A percentile compares a stretch with the other conserved stretches of the same genome.
Evolutionary conservation across 805 yeast species (phyloP).

Genomic region (Yarrowia yakushimensis): DNA sequence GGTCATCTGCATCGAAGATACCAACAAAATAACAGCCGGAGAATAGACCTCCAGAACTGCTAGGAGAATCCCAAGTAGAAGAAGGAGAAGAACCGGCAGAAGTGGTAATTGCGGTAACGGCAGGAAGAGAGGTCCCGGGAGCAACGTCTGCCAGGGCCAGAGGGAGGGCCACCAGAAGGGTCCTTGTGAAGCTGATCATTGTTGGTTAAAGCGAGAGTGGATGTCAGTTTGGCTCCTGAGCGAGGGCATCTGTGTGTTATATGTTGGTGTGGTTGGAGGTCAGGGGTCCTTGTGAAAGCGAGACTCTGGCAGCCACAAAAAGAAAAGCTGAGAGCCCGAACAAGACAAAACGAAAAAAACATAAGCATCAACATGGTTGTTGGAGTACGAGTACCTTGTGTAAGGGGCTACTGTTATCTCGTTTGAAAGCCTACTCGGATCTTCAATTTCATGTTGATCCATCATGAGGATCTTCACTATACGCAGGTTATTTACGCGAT

Average conservation of each 20-base stretch:
- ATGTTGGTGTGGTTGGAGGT: not conserved
- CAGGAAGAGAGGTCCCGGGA: not conserved
- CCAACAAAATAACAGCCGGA: constrained; percentile 31
- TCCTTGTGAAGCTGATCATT: not conserved
- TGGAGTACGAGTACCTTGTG: not conserved
- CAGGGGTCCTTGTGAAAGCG: not conserved
- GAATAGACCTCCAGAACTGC: no score
- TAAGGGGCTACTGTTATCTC: no score
- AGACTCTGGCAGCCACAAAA: not conserved
- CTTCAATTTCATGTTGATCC: no score
- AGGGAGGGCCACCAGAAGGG: constrained; percentile 15
- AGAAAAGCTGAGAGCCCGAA: not conserved
- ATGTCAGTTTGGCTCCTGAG: not conserved
- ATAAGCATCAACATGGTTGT: constrained; percentile 5
- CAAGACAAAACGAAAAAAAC: not conserved
- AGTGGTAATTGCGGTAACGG: not conserved
- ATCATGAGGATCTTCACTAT: no score
- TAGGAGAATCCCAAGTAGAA: not conserved
- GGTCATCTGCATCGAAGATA: constrained; percentile 30
- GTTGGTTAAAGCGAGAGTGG: not conserved
- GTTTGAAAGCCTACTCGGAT: not conserved
- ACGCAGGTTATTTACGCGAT: no score
- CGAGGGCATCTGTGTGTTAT: not conserved
- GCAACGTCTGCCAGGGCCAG: constrained; percentile 10
- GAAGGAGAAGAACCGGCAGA: not conserved